phyloP scores from a whole-genome alignment of 805 yeast species.

The Jamesozyma gamospora region DNA sequence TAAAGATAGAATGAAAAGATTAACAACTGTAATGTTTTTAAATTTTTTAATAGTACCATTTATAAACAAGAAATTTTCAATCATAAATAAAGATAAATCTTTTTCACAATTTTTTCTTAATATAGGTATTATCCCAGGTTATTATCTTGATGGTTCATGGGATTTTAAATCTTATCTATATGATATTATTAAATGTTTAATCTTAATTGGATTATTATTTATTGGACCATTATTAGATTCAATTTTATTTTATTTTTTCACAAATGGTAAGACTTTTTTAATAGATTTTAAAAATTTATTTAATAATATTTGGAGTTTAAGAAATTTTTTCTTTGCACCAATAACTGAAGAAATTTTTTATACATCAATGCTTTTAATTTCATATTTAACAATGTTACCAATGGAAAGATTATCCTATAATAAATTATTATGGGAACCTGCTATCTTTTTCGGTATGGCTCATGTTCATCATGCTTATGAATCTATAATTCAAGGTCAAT shows the following conservation, averaged over 20 bases:
- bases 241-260: slow-evolving; percentile 13
- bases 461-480: slow-evolving; percentile 30
- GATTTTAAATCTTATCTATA: slow-evolving; percentile 7
- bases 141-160: slow-evolving; percentile 9
- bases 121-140: slow-evolving; percentile 22
- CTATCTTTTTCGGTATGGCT: slow-evolving; percentile 28
- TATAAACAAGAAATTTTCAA: slow-evolving; percentile 2
- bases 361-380: slow-evolving; percentile 23
- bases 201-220: slow-evolving; percentile 14
- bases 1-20: slow-evolving; percentile 18
- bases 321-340: slow-evolving; percentile 28
- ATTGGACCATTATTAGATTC: slow-evolving; percentile 21
- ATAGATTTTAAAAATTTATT: slow-evolving; percentile 13
- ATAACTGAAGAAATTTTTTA: slow-evolving; percentile 28
- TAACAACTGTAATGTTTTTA: slow-evolving; percentile 8
- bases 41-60: slow-evolving; percentile 18
- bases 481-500: slow-evolving; percentile 11
- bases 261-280: slow-evolving; percentile 6
- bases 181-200: slow-evolving; percentile 9
- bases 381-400: slow-evolving; percentile 10
- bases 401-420: slow-evolving; percentile 3
- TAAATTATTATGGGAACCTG: slow-evolving; percentile 16
- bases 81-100: neutral
- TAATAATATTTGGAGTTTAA: slow-evolving; percentile 23
- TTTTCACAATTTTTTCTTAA: slow-evolving; percentile 9